A percentile compares a stretch with the other conserved stretches of the same genome.
phyloP scores from a whole-genome alignment of 148 eudicot species.

The Chenopodium formosanum region DNA sequence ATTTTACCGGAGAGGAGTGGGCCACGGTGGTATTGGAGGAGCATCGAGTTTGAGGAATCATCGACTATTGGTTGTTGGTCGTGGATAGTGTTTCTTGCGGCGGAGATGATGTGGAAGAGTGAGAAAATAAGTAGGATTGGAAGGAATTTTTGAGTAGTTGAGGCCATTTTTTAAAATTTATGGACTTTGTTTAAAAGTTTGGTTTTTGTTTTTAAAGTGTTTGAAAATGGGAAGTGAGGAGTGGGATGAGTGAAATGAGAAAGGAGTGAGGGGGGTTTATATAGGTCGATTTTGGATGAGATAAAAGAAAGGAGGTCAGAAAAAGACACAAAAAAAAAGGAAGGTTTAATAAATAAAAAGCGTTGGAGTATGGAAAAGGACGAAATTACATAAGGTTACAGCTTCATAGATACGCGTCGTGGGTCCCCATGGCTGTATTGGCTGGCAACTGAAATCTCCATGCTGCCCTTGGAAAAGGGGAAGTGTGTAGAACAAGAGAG shows the following conservation, averaged over 20 bases:
- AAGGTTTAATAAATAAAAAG: too few species aligned
- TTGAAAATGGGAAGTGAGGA: too few species aligned
- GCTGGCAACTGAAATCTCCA: slow-evolving; percentile 17
- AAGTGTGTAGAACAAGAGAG: neutral
- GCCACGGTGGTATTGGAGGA: slow-evolving; percentile 44
- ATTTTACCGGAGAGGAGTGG: slow-evolving; percentile 44
- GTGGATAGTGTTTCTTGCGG: slow-evolving; percentile 2
- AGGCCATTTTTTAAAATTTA: slow-evolving; percentile 8
- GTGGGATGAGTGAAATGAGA: neutral
- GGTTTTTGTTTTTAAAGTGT: neutral
- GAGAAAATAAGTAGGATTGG: slow-evolving; percentile 10
- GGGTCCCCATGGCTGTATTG: neutral
- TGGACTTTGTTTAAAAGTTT: neutral
- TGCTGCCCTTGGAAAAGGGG: neutral
- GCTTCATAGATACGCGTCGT: slow-evolving; percentile 27
- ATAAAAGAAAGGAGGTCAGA: neutral
- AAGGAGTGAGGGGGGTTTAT: slow-evolving; percentile 6
- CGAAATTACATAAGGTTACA: slow-evolving; percentile 18
- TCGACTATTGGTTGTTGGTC: slow-evolving; percentile 22
- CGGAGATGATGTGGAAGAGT: slow-evolving; percentile 4
- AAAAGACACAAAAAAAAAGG: slow-evolving; percentile 2
- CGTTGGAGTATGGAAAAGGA: neutral
- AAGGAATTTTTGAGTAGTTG: slow-evolving; percentile 9
- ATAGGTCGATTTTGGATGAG: slow-evolving; percentile 4
- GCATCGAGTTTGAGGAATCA: slow-evolving; percentile 21